Percentiles rank a stretch among this genome's conserved stretches.
Evolutionary conservation across 2,329 filamentous ascomycete genomes (phyloP).

Genomic region (Dactylellina haptotyla): DNA sequence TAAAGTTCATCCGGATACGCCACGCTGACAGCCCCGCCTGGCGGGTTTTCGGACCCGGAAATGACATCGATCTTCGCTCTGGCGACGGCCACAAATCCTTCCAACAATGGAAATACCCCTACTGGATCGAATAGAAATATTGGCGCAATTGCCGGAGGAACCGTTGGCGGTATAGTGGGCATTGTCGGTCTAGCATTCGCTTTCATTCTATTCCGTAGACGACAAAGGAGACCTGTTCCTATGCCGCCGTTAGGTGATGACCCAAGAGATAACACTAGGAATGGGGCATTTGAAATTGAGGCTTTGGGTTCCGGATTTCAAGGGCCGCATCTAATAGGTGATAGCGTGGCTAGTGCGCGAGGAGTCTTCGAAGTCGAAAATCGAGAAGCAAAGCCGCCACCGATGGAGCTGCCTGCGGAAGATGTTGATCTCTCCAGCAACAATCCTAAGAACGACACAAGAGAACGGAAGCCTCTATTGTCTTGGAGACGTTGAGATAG

Average conservation of each 20-base stretch:
- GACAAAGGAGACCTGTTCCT: slow-evolving; percentile 1
- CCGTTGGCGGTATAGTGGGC: slow-evolving; percentile 8
- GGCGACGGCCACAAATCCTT: slow-evolving; percentile 4
- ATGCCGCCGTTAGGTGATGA: slow-evolving; percentile 19
- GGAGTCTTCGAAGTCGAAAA: background rate
- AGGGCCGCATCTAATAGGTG: background rate
- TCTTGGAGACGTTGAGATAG: background rate
- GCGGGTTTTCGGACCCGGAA: slow-evolving; percentile 23
- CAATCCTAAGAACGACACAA: background rate
- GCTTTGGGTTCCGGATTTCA: background rate
- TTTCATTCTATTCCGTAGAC: slow-evolving; percentile 8
- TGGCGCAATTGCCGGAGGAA: slow-evolving; percentile 32
- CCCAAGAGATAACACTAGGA: slow-evolving; percentile 16
- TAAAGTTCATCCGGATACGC: slow-evolving; percentile 35
- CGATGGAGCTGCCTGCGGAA: slow-evolving; percentile 26
- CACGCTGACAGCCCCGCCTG: slow-evolving; percentile 23
- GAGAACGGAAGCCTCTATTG: slow-evolving; percentile 13
- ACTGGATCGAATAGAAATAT: background rate
- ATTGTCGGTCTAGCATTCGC: slow-evolving; percentile 10
- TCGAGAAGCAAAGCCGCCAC: slow-evolving; percentile 18
- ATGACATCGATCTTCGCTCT: slow-evolving; percentile 18
- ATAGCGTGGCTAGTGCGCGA: background rate
- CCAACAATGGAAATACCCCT: background rate
- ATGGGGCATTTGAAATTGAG: slow-evolving; percentile 31
- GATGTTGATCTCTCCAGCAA: background rate